A percentile compares a stretch with the other conserved stretches of the same genome.
Conservation (phyloP, 2,329 filamentous ascomycete genomes). For the Phaeosphaeria sp. region DNA sequence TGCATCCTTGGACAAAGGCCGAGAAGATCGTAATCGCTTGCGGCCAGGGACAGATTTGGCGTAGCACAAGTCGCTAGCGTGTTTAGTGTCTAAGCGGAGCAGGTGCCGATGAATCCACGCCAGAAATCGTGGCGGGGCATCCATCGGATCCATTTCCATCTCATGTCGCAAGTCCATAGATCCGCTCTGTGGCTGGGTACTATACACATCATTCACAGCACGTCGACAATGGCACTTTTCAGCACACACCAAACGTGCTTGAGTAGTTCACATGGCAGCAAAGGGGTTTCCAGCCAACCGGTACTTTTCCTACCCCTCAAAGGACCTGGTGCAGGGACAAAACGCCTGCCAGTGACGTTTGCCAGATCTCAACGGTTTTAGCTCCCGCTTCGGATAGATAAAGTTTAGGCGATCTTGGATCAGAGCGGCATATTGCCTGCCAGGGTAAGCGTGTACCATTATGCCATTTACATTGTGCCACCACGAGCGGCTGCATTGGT, state of each 20-base stretch:
- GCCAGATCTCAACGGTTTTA: slow-evolving; percentile 42
- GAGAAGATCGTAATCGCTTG: slow-evolving; percentile 23
- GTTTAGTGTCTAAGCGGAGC: slow-evolving; percentile 23
- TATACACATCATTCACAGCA: neutral
- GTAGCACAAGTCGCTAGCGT: slow-evolving; percentile 24
- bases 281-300: neutral
- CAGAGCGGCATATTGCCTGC: slow-evolving; percentile 22
- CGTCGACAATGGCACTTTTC: neutral
- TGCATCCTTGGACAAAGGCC: slow-evolving; percentile 28
- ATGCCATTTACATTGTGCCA: slow-evolving; percentile 17
- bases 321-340: neutral
- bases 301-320: neutral
- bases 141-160: slow-evolving; percentile 14
- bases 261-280: neutral
- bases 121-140: slow-evolving; percentile 24
- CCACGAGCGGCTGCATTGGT: slow-evolving; percentile 14
- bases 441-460: slow-evolving; percentile 15
- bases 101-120: slow-evolving; percentile 12
- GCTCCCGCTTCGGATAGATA: slow-evolving; percentile 44
- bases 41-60: slow-evolving; percentile 21
- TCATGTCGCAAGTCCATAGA: neutral
- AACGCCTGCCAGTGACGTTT: slow-evolving; percentile 24
- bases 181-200: neutral
- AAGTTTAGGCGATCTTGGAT: slow-evolving; percentile 33
- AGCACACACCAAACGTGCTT: neutral